phyloP scores from a whole-genome alignment of 2,329 filamentous ascomycete species.

The Colletotrichum musicola region DNA sequence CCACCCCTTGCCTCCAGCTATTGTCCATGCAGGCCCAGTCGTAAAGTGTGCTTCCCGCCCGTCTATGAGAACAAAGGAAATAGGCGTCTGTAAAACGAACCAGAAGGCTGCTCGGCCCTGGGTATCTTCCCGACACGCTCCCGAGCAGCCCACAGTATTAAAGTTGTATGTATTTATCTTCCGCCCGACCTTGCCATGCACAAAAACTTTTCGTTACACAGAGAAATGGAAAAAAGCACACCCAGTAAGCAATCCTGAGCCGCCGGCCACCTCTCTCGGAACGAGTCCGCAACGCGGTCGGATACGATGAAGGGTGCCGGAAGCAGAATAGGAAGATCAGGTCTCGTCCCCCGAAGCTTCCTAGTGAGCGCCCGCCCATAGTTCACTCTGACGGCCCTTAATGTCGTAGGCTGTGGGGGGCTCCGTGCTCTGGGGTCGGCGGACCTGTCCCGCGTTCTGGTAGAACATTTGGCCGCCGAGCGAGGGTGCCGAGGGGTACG shows the following conservation, averaged over 20 bases:
- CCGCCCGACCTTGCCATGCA: slow-evolving; percentile 37
- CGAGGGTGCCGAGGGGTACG: slow-evolving; percentile 69
- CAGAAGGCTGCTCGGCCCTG: slow-evolving; percentile 29
- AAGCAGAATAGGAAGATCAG: not conserved
- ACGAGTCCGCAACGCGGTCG: not conserved
- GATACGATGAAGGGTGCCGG: too few relatives aligned
- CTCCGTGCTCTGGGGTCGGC: slow-evolving; percentile 82
- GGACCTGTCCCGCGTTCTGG: slow-evolving; percentile 71
- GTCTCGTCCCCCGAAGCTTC: not conserved
- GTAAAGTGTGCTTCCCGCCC: slow-evolving; percentile 38
- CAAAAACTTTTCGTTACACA: slow-evolving; percentile 35
- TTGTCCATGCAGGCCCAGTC: slow-evolving; percentile 33
- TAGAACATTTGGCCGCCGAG: slow-evolving; percentile 81
- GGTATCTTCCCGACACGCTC: slow-evolving; percentile 36
- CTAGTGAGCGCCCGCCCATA: slow-evolving; percentile 65
- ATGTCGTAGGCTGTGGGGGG: slow-evolving; percentile 72
- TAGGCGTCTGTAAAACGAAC: slow-evolving; percentile 32
- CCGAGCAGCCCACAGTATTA: slow-evolving; percentile 38
- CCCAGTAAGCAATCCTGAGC: not conserved
- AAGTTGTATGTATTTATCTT: slow-evolving; percentile 41
- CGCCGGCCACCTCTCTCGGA: not conserved
- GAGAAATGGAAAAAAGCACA: slow-evolving; percentile 1
- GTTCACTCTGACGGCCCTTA: slow-evolving; percentile 67
- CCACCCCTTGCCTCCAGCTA: slow-evolving; percentile 32
- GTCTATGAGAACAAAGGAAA: slow-evolving; percentile 37